Evolutionary conservation across 2,329 filamentous ascomycete species (phyloP), one percentile per base, ranked within the genome.

Genomic region (Sphaceloma murrayae): DNA sequence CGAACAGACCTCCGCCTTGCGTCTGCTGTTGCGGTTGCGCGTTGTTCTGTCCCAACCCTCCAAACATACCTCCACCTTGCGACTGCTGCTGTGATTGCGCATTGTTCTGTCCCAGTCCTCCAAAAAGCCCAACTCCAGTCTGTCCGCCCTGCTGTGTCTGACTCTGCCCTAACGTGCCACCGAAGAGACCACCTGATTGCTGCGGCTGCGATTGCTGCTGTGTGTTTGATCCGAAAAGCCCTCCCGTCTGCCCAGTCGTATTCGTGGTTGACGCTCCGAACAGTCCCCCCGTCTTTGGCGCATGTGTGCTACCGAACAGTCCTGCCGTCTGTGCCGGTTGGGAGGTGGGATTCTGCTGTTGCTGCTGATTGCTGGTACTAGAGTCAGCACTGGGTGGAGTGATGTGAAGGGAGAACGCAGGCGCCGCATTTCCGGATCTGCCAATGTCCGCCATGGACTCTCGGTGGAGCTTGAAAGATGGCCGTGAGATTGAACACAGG

Each of bases 1-100:
- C 57, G 48, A 62, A 62, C 27, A 60, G 52, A 14, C 54, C 47
- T 30, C 53, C 54, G 14, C 53, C 54, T 49, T 56, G 52, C 29
- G 31, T 10, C 16, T 13, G 51, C 36, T 49, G 43, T 18, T n/a
- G 24, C 57, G 43, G 2, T 33, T 38, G 33, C 4, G 38, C 19
- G 17, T 45, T 32, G 30, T 45, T 45, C 30, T 45, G 43, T 14
- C 34, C 33, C 11, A 34, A 16, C n/a, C 34, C 34, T n/a, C 42
- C 42, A 10, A 58, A 55, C 43, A 62, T 59, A 8, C 60, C 44
- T 49, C 59, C 59, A 34, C 24, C 44, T 47, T 50, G 50, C 48
- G 49, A 16, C 33, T 46, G 51, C 48, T 53, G 51, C 38, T 48
- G 42, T 19, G 39, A 18, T 24, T 43, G 39, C 34, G 34, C n/a